A percentile compares a stretch with the other conserved stretches of the same genome.
phyloP scores from a whole-genome alignment of 176 grass and related monocot genomes.

The Themeda triandra region DNA sequence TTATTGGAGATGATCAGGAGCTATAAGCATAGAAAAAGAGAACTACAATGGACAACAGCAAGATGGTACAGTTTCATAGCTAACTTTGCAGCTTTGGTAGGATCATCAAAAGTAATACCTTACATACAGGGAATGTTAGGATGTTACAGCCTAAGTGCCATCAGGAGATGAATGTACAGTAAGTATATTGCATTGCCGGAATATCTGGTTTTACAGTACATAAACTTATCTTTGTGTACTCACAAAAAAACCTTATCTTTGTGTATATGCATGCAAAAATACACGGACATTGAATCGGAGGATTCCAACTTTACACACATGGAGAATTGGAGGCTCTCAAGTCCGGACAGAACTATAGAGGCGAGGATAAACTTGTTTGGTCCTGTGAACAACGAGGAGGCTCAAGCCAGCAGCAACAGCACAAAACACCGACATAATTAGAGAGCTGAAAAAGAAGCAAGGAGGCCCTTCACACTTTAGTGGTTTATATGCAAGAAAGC shows the following conservation, averaged over 20 bases:
- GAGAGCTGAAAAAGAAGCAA: constrained; percentile 70
- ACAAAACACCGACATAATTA: constrained; percentile 67
- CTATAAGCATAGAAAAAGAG: neutral
- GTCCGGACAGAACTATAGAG: constrained; percentile 35
- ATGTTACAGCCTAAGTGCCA: neutral
- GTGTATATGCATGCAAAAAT: neutral
- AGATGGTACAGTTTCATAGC: neutral
- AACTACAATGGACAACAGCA: neutral
- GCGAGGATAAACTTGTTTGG: constrained; percentile 49
- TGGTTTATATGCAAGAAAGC: constrained; percentile 29
- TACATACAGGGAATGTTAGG: neutral
- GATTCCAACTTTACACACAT: neutral
- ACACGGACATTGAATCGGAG: neutral
- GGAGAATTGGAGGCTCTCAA: constrained; percentile 21
- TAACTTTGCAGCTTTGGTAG: neutral
- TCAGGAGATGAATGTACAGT: neutral
- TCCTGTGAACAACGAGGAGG: constrained; percentile 66
- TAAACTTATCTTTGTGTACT: neutral
- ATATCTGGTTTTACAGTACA: constrained; percentile 1
- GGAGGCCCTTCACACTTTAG: constrained; percentile 58
- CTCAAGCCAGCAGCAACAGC: constrained; percentile 47
- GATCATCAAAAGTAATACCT: neutral
- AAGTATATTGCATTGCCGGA: neutral
- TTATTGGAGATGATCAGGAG: neutral
- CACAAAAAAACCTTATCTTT: too few species aligned